Base-by-base conservation (phyloP, 1,284 basidiomycete genomes). In the Leccinum solheimii region DNA sequence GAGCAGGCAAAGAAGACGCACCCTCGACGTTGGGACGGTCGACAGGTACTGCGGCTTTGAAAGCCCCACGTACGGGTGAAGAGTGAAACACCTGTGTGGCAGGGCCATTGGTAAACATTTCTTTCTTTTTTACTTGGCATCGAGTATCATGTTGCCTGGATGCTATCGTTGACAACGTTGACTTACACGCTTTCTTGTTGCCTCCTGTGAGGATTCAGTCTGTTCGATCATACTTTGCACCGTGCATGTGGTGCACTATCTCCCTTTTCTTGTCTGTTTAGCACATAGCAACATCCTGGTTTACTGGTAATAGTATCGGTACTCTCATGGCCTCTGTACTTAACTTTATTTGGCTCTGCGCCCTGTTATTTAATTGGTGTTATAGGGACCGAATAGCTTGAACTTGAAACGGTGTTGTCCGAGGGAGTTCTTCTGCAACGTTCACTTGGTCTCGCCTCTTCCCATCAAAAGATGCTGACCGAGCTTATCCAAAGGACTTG, bases 11-110 rank as follows among this genome's bases (percentile, higher is more conserved):
- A 32, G 72, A 69, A 55, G 64, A 70, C 30, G 40, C 68, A 23
- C 64, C 67, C 21, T 72, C 68, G 0, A 75, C 71, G 3, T 50
- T 75, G 50, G 72, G 75, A 50, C 73, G 75, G 55, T 64, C 71
- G 50, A 58, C 66, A 40, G 75, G 75, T 45, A 36, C 54, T 16
- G 57, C 60, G 23, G 63, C 62, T 48, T 64, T 73, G 62, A 74
- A 61, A 56, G 52, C 54, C 26, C 40, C 56, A 5, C 43, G 59
- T n/a, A 52, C 30, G 10, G 51, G 45, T 21, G 56, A 55, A 27
- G 59, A 55, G 40, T 67, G 55, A 68, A 21, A 27, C 36, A 13
- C 23, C 14, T 52, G 45, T 40, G 32, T 36, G 23, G 30, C 38
- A 40, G 21, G 23, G n/a, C 51, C 30, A 9, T 36, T 51, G 40